Conservation (phyloP, 306 rosid species). For the Acacia acuminata region DNA sequence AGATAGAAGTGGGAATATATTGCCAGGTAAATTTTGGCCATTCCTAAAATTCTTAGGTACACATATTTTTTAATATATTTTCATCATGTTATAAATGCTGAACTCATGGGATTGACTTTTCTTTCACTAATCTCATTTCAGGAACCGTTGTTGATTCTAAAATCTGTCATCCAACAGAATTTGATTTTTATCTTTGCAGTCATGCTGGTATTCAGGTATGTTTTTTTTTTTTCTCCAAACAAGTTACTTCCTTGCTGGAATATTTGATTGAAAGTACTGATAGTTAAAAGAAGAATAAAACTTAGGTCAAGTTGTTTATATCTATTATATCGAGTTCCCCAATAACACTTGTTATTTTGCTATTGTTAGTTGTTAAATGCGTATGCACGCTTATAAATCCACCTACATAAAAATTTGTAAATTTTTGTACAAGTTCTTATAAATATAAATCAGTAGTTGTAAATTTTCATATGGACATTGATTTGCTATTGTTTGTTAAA, state of each 20-base stretch:
- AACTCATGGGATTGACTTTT: neutral
- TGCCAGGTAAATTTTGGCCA: conserved; percentile 64
- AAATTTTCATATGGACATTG: too few relatives aligned
- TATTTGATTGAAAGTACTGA: neutral
- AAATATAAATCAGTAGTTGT: too few relatives aligned
- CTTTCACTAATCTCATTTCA: conserved; percentile 35
- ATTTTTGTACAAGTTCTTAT: too few relatives aligned
- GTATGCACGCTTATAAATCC: too few relatives aligned
- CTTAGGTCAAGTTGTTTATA: too few relatives aligned
- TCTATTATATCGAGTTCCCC: too few relatives aligned
- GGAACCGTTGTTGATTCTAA: conserved; percentile 89
- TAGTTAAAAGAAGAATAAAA: neutral
- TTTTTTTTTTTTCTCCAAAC: neutral
- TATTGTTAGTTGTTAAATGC: too few relatives aligned
- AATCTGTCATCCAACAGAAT: conserved; percentile 92
- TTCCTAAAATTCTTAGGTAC: neutral
- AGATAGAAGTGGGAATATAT: conserved; percentile 86
- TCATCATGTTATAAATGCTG: neutral
- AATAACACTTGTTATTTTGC: too few relatives aligned
- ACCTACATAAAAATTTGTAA: too few relatives aligned
- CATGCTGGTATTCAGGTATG: conserved; percentile 91
- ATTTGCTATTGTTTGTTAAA: too few relatives aligned
- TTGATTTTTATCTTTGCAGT: conserved; percentile 94
- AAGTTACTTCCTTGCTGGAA: neutral
- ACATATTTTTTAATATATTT: neutral